A percentile compares a stretch with the other conserved stretches of the same genome.
Evolutionary conservation across 176 grass and related monocot genomes (phyloP).

Genomic region (Juncus effusus): DNA sequence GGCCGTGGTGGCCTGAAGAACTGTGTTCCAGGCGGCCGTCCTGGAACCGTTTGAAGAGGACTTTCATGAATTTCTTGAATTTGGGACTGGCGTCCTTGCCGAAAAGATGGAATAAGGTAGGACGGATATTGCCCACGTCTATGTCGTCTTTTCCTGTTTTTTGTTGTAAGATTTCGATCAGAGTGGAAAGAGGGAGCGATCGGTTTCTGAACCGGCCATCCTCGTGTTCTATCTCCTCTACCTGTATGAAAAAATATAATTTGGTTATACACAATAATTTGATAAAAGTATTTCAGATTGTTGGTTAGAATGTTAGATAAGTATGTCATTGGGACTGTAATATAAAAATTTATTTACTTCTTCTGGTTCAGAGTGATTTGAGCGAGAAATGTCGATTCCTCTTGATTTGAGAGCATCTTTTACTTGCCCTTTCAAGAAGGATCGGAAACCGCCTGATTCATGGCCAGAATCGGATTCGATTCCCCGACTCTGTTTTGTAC

Average conservation of each 20-base stretch:
- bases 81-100: constrained; percentile 81
- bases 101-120: constrained; percentile 67
- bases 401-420: constrained; percentile 37
- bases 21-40: constrained; percentile 22
- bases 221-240: background rate
- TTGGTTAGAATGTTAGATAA: no score
- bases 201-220: constrained; percentile 15
- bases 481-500: constrained; percentile 29
- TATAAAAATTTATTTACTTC: background rate
- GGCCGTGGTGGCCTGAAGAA: constrained; percentile 6
- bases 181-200: constrained; percentile 64
- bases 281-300: no score
- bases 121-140: constrained; percentile 67
- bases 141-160: constrained; percentile 73
- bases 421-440: constrained; percentile 32
- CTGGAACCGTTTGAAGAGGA: constrained; percentile 49
- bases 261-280: no score
- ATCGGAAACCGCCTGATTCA: constrained; percentile 14
- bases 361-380: constrained; percentile 1
- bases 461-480: constrained; percentile 1
- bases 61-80: constrained; percentile 89
- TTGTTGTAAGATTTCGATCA: constrained; percentile 68
- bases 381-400: constrained; percentile 31
- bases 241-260: no score
- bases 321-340: no score